Conservation (phyloP, 108 stramenopile species). For the Cyclostephanos invisitatus region DNA sequence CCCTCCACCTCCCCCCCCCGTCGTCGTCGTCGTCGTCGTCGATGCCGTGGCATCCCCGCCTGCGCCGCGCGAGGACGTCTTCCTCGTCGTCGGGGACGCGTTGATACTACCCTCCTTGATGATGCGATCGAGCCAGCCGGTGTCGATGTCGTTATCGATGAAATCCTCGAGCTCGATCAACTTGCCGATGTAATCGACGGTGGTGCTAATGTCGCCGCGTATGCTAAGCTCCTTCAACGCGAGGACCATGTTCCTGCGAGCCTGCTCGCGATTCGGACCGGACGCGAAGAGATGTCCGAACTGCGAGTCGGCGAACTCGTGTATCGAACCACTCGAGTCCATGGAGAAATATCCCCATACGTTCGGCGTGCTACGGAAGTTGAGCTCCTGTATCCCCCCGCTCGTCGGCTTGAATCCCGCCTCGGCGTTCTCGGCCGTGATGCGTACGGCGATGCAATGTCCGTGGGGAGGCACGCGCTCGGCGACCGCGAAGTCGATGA, state of each 20-base stretch:
- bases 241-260: constrained; percentile 94
- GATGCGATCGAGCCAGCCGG: constrained; percentile 98
- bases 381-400: constrained; percentile 95
- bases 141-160: constrained; percentile 93
- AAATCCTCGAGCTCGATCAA: constrained; percentile 95
- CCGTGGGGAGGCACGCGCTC: constrained; percentile 68
- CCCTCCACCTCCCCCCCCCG: constrained; percentile 1
- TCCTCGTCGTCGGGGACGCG: constrained; percentile 6
- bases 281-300: constrained; percentile 99
- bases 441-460: constrained; percentile 98
- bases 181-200: constrained; percentile 97
- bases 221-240: constrained; percentile 98
- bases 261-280: constrained; percentile 93
- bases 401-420: constrained; percentile 98
- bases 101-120: constrained; percentile 74
- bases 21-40: not conserved
- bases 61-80: not conserved
- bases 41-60: too few relatives aligned
- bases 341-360: constrained; percentile 99
- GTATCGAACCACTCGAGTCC: constrained; percentile 96
- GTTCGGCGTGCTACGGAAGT: constrained; percentile 97
- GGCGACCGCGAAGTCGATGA: constrained; percentile 76
- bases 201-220: constrained; percentile 98
- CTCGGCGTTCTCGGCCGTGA: constrained; percentile 99
- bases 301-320: constrained; percentile 99